Conservation (phyloP, 306 rosid species). For the Malus asiatica region DNA sequence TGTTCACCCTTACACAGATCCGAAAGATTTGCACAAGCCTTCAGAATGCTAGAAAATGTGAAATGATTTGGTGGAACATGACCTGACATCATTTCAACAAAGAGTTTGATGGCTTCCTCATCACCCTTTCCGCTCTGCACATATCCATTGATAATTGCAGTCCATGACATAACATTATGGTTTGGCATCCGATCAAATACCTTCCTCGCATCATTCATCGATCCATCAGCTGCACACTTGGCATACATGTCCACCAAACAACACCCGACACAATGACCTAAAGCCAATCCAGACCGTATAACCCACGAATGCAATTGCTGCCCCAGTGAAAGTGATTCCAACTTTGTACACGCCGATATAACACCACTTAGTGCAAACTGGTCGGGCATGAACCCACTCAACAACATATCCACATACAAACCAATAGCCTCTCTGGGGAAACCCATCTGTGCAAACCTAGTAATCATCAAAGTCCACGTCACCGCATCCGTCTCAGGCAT, state of each 20-base stretch:
- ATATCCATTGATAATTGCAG: slow-evolving; percentile 16
- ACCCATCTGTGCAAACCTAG: slow-evolving; percentile 6
- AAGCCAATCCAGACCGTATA: neutral
- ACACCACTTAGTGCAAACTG: slow-evolving; percentile 8
- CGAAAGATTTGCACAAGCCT: slow-evolving; percentile 15
- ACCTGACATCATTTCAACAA: slow-evolving; percentile 4
- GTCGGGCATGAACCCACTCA: slow-evolving; percentile 7
- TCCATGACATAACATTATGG: slow-evolving; percentile 20
- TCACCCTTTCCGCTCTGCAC: slow-evolving; percentile 1
- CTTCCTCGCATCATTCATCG: slow-evolving; percentile 9
- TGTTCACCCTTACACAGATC: slow-evolving; percentile 4
- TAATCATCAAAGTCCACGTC: slow-evolving; percentile 18
- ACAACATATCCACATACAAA: slow-evolving; percentile 1
- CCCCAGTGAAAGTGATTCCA: slow-evolving; percentile 1
- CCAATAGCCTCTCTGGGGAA: neutral
- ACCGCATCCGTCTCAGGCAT: slow-evolving; percentile 10
- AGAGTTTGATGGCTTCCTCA: slow-evolving; percentile 4
- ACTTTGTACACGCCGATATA: slow-evolving; percentile 5
- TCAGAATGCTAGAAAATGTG: slow-evolving; percentile 17
- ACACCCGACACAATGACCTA: slow-evolving; percentile 13
- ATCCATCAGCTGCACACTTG: slow-evolving; percentile 5
- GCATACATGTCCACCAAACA: slow-evolving; percentile 23
- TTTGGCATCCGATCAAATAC: slow-evolving; percentile 12
- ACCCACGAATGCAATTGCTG: slow-evolving; percentile 16
- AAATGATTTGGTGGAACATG: slow-evolving; percentile 17